phyloP scores from a whole-genome alignment of 2,329 filamentous ascomycete species.

The Penicillium sp. region DNA sequence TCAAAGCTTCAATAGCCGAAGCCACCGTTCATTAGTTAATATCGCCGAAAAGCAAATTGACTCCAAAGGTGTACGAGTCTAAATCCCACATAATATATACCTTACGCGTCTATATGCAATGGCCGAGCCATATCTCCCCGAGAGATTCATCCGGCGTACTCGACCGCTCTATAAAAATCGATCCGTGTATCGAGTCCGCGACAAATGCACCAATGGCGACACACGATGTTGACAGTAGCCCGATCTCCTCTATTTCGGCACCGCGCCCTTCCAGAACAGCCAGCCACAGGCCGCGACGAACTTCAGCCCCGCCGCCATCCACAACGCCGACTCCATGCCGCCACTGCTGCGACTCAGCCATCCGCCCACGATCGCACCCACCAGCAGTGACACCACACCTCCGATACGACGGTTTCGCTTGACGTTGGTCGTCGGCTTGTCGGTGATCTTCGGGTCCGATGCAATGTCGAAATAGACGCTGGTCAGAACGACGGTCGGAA shows the following conservation, averaged over 20 bases:
- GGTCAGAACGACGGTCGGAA: conserved; percentile 48
- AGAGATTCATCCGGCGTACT: background rate
- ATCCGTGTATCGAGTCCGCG: background rate
- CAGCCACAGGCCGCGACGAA: conserved; percentile 36
- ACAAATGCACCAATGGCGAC: background rate
- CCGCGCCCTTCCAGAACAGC: conserved; percentile 37
- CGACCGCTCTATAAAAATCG: background rate
- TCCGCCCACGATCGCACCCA: conserved; percentile 44
- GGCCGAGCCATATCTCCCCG: background rate
- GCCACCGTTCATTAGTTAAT: too few relatives aligned
- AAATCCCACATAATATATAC: background rate
- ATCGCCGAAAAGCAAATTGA: too few relatives aligned
- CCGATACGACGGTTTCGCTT: conserved; percentile 41
- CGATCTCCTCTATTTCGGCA: conserved; percentile 15
- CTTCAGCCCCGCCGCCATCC: conserved; percentile 45
- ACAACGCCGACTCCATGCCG: conserved; percentile 45
- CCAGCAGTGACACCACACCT: conserved; percentile 37
- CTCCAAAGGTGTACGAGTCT: too few relatives aligned
- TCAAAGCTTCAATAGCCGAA: too few relatives aligned
- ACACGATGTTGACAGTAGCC: background rate
- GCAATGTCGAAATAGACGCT: conserved; percentile 48
- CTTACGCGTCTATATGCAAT: background rate
- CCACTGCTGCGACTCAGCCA: conserved; percentile 43
- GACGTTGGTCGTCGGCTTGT: conserved; percentile 36
- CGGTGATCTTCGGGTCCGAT: conserved; percentile 39